These are phyloP conservation scores for Xylaria hypoxylon DNA, from an alignment of 2,329 filamentous ascomycete genomes.

Conservation along the genomic window DNA sequence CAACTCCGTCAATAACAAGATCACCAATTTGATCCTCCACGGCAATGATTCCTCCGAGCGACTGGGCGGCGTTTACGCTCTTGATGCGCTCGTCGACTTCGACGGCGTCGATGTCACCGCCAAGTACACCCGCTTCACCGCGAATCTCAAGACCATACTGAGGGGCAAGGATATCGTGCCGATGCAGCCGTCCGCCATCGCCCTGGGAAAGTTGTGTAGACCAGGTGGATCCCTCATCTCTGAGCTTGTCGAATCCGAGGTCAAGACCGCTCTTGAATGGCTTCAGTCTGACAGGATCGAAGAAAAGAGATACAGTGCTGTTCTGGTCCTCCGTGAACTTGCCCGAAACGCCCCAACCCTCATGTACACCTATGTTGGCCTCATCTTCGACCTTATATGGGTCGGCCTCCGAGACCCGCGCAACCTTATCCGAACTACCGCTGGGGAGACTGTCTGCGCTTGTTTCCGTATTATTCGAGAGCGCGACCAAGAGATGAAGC, in stretches of 20 bases:
- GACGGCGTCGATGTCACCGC: constrained; percentile 92
- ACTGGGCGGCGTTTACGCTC: constrained; percentile 89
- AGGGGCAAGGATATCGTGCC: constrained; percentile 91
- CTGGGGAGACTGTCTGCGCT: constrained; percentile 91
- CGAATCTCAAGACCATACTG: constrained; percentile 87
- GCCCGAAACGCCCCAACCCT: constrained; percentile 93
- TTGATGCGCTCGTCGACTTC: constrained; percentile 94
- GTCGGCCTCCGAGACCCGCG: constrained; percentile 90
- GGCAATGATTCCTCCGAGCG: constrained; percentile 88
- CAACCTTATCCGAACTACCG: constrained; percentile 90
- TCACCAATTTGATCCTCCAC: constrained; percentile 79
- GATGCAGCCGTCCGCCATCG: constrained; percentile 89
- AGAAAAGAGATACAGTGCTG: constrained; percentile 91
- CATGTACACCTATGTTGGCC: constrained; percentile 94
- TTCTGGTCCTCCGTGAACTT: constrained; percentile 89
- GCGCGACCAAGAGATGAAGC: constrained; percentile 87
- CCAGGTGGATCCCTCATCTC: constrained; percentile 95
- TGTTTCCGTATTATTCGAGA: constrained; percentile 97
- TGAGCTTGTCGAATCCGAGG: constrained; percentile 95
- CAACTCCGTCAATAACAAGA: constrained; percentile 66
- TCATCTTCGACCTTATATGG: constrained; percentile 97
- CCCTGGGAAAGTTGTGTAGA: constrained; percentile 88
- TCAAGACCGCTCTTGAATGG: constrained; percentile 96
- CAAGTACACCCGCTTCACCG: constrained; percentile 94
- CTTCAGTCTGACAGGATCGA: constrained; percentile 95